Percentiles rank a stretch among this genome's conserved stretches.
phyloP scores from a whole-genome alignment of 768 basidiomycete species.

The Kwoniella heveanensis region DNA sequence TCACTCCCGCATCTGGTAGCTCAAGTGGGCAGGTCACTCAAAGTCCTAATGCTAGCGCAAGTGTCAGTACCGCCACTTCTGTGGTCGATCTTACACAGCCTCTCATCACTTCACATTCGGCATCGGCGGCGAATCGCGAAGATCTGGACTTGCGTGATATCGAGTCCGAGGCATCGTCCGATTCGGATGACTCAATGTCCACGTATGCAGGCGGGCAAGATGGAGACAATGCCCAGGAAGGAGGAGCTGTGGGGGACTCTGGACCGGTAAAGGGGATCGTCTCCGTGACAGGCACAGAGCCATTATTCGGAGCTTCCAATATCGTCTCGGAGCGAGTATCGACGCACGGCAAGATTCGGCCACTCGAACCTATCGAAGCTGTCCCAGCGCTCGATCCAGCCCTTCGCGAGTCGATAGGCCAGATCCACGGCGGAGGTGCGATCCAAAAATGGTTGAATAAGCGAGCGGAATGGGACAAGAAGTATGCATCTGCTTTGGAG shows the following conservation, averaged over 20 bases:
- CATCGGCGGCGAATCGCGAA: slow-evolving; percentile 34
- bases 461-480: slow-evolving; percentile 52
- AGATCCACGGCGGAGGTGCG: slow-evolving; percentile 52
- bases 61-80: slow-evolving; percentile 18
- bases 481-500: slow-evolving; percentile 44
- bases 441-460: slow-evolving; percentile 54
- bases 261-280: slow-evolving; percentile 19
- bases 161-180: slow-evolving; percentile 46
- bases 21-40: not conserved
- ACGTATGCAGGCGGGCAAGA: slow-evolving; percentile 6
- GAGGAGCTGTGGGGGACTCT: slow-evolving; percentile 5
- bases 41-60: slow-evolving; percentile 5
- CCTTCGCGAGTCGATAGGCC: slow-evolving; percentile 45
- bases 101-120: slow-evolving; percentile 38
- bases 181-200: slow-evolving; percentile 16
- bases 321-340: slow-evolving; percentile 51
- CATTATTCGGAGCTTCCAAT: slow-evolving; percentile 23
- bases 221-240: slow-evolving; percentile 4
- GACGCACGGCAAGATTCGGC: slow-evolving; percentile 45
- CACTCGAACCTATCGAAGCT: slow-evolving; percentile 44
- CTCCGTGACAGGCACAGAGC: slow-evolving; percentile 41
- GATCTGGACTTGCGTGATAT: slow-evolving; percentile 36
- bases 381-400: slow-evolving; percentile 43
- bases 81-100: slow-evolving; percentile 43
- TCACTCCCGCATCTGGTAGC: not conserved